Evolutionary conservation across 352 stramenopile species (phyloP), one percentile per base, ranked within the genome.

Genomic region (Thraustotheca clavata): DNA sequence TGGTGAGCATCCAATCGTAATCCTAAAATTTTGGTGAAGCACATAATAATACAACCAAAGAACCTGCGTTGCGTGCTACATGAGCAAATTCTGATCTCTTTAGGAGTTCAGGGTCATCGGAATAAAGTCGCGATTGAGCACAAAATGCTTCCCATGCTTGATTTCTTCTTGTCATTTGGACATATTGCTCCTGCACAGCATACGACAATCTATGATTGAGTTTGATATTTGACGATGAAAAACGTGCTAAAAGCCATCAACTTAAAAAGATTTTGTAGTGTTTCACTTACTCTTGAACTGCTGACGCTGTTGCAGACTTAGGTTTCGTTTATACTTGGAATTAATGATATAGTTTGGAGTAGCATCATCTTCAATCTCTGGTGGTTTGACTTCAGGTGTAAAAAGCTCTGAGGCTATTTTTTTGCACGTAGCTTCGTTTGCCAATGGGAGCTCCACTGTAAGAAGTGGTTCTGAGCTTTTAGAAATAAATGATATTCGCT

Each of bases 101-200:
- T 40, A 65, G 57, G 41, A 40, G 35, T 16, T 65, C 38, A 0
- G 38, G 57, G 38, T 65, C 57, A 46, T 65, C 57, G 9, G 57
- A 65, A 32, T 65, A 65, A 32, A 65, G 33, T 1, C 24, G 38
- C 1, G 57, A 52, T 14, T 43, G 46, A 5, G 57, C 38, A 39
- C 57, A 47, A 22, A 65, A 65, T 9, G 57, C 57, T 8, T 43
- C 38, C 57, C 57, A 65, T 24, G 57, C 57, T 55, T 65, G 36
- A 20, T 65, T 65, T 18, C 57, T 40, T 20, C 57, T 11, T 11
- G 57, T 43, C 57, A 65, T 65, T 9, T 65, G 57, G 18, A 65
- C 57, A 29, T 65, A 65, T 20, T 65, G 57, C 38, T 65, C 57
- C 27, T 65, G 57, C 6, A 65, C 57, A 9, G 57, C 57, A 33